Base-by-base conservation (phyloP, 805 yeast species). In the Kodamaea restingae region DNA sequence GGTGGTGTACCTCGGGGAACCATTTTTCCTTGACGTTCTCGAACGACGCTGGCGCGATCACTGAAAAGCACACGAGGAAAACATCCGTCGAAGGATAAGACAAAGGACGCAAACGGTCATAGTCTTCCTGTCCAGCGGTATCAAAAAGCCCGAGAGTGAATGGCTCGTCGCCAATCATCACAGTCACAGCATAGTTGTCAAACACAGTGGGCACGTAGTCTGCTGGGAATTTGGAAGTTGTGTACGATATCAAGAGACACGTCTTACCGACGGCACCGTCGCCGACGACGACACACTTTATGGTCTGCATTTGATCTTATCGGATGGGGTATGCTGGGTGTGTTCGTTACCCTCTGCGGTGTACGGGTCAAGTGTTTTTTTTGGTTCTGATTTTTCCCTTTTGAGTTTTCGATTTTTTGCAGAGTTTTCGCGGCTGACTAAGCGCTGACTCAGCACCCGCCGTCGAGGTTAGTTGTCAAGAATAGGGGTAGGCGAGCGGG, bases 251-350 rank as follows among this genome's bases (percentile, higher is more conserved):
- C 52, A 93, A 76, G 47, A 93, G 78, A 70, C 98, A 91, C 14
- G 98, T 91, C 44, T 88, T 91, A 54, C 98, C 98, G 48, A 93
- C 98, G 52, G 98, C 98, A 86, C 98, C 98, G 70, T 93, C 98
- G 50, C 98, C 98, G 41, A 93, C 98, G 49, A 91, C 97, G 50
- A 93, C 98, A 75, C 98, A 93, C 69, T 91, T 91, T 63, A 85
- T 75, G 43, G 81, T 72, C 58, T 73, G 76, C 78, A 75, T 74
- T 14, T 27, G 15, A 14, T 27, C 12, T 25, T 25, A 9, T 7
- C 18, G 18, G 31, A 14, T 28, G 9, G 31, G 31, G 32, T n/a
- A 27, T 27, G 5, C 17, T 11, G 15, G 15, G 31, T 27, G 7
- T 28, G 31, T 28, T 28, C 11, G 31, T 30, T 18, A 30, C 32